phyloP scores from a whole-genome alignment of 768 basidiomycete species.

The Rhizopogon roseolus region DNA sequence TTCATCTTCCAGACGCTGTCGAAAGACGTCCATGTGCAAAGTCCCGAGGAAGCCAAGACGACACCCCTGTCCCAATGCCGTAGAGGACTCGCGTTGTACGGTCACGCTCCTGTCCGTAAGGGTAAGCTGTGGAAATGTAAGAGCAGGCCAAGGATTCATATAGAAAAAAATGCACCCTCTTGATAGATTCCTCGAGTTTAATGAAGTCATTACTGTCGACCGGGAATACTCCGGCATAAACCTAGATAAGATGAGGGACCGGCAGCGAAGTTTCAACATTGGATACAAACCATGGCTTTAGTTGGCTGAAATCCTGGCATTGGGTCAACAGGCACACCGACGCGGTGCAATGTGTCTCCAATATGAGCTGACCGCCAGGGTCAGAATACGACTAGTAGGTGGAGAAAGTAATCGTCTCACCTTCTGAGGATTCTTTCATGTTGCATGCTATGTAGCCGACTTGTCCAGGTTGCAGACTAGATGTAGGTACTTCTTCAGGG shows the following conservation, averaged over 20 bases:
- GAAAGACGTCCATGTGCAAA: slow-evolving; percentile 94
- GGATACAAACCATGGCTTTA: slow-evolving; percentile 77
- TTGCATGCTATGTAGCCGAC: slow-evolving; percentile 91
- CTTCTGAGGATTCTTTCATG: slow-evolving; percentile 96
- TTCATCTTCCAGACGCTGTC: slow-evolving; percentile 95
- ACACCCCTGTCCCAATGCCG: slow-evolving; percentile 92
- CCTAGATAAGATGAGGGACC: slow-evolving; percentile 39
- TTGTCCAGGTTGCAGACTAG: slow-evolving; percentile 67
- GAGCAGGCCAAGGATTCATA: slow-evolving; percentile 2
- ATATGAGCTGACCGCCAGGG: slow-evolving; percentile 61
- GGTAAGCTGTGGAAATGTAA: slow-evolving; percentile 49
- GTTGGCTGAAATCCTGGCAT: slow-evolving; percentile 89
- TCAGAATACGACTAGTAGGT: background rate
- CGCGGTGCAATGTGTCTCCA: slow-evolving; percentile 86
- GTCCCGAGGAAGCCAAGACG: slow-evolving; percentile 94
- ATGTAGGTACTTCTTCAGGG: slow-evolving; percentile 80
- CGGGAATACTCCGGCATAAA: slow-evolving; percentile 93
- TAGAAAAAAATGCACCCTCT: slow-evolving; percentile 49
- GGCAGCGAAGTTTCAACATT: background rate
- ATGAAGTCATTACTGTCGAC: slow-evolving; percentile 87
- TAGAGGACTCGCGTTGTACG: slow-evolving; percentile 86
- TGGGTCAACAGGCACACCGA: slow-evolving; percentile 69
- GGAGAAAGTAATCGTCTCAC: slow-evolving; percentile 31
- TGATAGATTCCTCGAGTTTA: slow-evolving; percentile 95
- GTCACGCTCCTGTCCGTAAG: slow-evolving; percentile 88